These are phyloP conservation scores for Sporobolomyces pararoseus DNA, from an alignment of 768 basidiomycete species.

Conservation along the genomic window DNA sequence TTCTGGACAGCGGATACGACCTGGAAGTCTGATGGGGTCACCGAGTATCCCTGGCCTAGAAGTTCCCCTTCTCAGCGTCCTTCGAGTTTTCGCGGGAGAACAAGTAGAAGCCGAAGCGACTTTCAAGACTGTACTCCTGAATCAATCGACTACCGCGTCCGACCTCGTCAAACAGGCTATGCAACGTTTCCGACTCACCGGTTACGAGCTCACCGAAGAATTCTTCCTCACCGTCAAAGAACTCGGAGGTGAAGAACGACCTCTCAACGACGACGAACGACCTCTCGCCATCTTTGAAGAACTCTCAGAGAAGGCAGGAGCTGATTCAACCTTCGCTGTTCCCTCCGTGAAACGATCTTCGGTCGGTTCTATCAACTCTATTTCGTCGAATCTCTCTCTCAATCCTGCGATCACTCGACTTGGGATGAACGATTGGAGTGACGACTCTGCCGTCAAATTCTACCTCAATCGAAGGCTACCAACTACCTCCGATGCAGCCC, in stretches of 20 bases:
- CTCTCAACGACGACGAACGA: slow-evolving; percentile 63
- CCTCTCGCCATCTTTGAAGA: slow-evolving; percentile 87
- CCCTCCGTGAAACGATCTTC: slow-evolving; percentile 89
- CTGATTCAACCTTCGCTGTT: slow-evolving; percentile 47
- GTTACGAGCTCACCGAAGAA: slow-evolving; percentile 48
- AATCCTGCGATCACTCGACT: slow-evolving; percentile 92
- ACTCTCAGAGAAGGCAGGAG: slow-evolving; percentile 64
- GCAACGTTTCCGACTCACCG: slow-evolving; percentile 75
- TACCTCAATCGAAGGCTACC: slow-evolving; percentile 68
- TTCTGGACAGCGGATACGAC: slow-evolving; percentile 35
- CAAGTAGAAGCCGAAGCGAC: slow-evolving; percentile 88
- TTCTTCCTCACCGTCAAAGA: slow-evolving; percentile 93
- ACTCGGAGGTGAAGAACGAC: slow-evolving; percentile 73
- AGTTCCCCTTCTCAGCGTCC: slow-evolving; percentile 83
- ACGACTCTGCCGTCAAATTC: slow-evolving; percentile 94
- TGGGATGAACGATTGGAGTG: slow-evolving; percentile 95
- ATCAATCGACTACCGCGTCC: slow-evolving; percentile 71
- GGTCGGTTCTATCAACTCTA: slow-evolving; percentile 88
- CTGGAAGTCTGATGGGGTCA: slow-evolving; percentile 45
- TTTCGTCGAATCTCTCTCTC: slow-evolving; percentile 69
- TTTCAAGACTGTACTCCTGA: slow-evolving; percentile 95
- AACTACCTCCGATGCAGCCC: background rate
- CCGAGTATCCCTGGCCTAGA: slow-evolving; percentile 52
- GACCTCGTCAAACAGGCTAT: slow-evolving; percentile 89
- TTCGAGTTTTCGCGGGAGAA: slow-evolving; percentile 91